Evolutionary conservation across 1,284 basidiomycete genomes (phyloP).

Genomic region (Puccinia horiana): DNA sequence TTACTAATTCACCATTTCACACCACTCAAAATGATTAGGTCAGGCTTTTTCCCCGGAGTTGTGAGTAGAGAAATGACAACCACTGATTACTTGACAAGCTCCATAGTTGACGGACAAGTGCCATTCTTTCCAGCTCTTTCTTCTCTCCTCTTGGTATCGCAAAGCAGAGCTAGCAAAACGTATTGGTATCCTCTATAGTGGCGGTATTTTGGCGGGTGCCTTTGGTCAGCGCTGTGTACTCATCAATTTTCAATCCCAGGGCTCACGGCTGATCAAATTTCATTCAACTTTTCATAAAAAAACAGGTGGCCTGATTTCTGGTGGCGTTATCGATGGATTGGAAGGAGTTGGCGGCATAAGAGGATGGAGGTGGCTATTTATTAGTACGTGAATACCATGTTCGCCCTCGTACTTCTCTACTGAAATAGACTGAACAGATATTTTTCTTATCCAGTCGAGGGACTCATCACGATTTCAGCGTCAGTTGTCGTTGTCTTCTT

Average conservation of each 20-base stretch:
- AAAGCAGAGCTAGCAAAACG: constrained; percentile 54
- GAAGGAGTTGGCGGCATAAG: constrained; percentile 50
- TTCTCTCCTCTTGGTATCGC: constrained; percentile 53
- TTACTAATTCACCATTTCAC: not conserved
- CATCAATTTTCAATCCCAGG: not conserved
- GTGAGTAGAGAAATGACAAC: not conserved
- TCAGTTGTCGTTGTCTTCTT: constrained; percentile 55
- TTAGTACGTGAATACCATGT: constrained; percentile 49
- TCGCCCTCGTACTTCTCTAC: not conserved
- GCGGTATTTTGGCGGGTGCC: constrained; percentile 52
- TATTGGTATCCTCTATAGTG: constrained; percentile 52
- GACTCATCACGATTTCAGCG: constrained; percentile 30
- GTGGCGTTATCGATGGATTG: constrained; percentile 52
- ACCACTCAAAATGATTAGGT: not conserved
- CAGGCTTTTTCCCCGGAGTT: constrained; percentile 47
- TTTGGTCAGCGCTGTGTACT: constrained; percentile 50
- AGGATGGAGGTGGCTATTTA: constrained; percentile 56
- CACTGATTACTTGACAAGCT: not conserved
- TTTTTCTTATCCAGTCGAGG: constrained; percentile 14
- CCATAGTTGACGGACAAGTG: not conserved
- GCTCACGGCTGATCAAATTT: not conserved
- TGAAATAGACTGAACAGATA: not conserved
- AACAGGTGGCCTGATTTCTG: constrained; percentile 52
- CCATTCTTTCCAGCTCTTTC: constrained; percentile 40
- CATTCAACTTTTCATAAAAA: not conserved